Evolutionary conservation across 2,329 filamentous ascomycete species (phyloP).

Genomic region (Fusarium oxysporum): DNA sequence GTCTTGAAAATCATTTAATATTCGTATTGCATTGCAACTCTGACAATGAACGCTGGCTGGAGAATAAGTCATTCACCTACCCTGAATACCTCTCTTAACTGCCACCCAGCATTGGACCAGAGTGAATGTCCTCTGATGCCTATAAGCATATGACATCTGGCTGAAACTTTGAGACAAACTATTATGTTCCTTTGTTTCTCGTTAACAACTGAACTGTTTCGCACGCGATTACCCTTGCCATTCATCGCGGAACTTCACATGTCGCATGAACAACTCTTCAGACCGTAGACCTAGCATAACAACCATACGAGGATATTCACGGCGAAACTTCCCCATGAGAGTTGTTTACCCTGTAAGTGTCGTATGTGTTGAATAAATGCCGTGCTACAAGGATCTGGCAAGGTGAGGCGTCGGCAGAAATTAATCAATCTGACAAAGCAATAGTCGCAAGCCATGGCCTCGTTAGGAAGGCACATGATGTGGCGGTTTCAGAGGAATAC

Average conservation of each 20-base stretch:
- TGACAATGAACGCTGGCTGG: neutral
- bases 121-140: neutral
- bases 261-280: neutral
- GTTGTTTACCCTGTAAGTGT: neutral
- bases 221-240: neutral
- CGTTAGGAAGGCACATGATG: slow-evolving; percentile 15
- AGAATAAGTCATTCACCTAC: neutral
- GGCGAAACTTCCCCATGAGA: neutral
- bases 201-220: neutral
- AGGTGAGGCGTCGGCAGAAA: neutral
- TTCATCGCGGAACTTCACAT: neutral
- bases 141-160: too few species aligned
- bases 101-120: neutral
- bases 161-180: neutral
- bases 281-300: neutral
- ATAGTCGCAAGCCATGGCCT: slow-evolving; percentile 10
- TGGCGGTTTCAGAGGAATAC: slow-evolving; percentile 17
- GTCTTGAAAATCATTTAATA: accelerated
- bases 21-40: neutral
- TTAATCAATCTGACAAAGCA: slow-evolving; percentile 19
- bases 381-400: neutral
- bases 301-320: neutral
- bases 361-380: neutral
- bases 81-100: neutral
- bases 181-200: neutral